Percentiles rank a stretch among this genome's conserved stretches.
These are phyloP conservation scores for Podaxis pistillaris DNA, from an alignment of 768 basidiomycete genomes.

Conservation along the genomic window DNA sequence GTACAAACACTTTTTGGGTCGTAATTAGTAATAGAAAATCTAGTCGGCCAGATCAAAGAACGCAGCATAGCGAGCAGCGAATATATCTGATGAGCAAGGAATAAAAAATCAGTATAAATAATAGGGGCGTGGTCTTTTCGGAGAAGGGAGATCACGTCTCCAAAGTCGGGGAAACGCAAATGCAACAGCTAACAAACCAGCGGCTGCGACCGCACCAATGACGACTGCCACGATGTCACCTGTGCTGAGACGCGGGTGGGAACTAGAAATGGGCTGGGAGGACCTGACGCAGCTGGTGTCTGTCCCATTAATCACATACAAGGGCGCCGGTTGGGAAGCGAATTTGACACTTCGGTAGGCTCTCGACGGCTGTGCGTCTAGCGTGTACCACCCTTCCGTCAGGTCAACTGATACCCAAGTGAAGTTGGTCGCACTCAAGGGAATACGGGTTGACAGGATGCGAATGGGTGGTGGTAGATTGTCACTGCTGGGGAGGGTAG, in stretches of 20 bases:
- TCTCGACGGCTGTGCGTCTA: conserved; percentile 10
- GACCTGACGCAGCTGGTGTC: conserved; percentile 22
- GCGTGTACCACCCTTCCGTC: conserved; percentile 30
- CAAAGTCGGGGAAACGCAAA: conserved; percentile 25
- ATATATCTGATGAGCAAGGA: not conserved
- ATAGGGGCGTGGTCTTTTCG: conserved; percentile 3
- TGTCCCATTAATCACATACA: conserved; percentile 27
- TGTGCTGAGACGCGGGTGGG: conserved; percentile 10
- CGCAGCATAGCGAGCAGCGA: not conserved
- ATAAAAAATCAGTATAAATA: not conserved
- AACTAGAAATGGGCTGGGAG: not conserved
- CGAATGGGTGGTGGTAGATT: conserved; percentile 14
- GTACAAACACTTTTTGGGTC: conserved; percentile 2
- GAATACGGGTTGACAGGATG: conserved; percentile 24
- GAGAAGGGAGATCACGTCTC: conserved; percentile 22
- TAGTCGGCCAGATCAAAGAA: not conserved
- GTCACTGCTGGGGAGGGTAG: conserved; percentile 16
- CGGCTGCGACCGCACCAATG: conserved; percentile 21
- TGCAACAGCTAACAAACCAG: conserved; percentile 19
- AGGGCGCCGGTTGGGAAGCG: conserved; percentile 23
- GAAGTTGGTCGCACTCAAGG: conserved; percentile 21
- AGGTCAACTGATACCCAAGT: conserved; percentile 32
- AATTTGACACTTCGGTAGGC: conserved; percentile 22
- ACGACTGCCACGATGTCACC: conserved; percentile 23
- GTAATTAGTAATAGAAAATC: conserved; percentile 8